A percentile compares a stretch with the other conserved stretches of the same genome.
Conservation (phyloP, 2,329 filamentous ascomycete species). For the Fusarium sp. region DNA sequence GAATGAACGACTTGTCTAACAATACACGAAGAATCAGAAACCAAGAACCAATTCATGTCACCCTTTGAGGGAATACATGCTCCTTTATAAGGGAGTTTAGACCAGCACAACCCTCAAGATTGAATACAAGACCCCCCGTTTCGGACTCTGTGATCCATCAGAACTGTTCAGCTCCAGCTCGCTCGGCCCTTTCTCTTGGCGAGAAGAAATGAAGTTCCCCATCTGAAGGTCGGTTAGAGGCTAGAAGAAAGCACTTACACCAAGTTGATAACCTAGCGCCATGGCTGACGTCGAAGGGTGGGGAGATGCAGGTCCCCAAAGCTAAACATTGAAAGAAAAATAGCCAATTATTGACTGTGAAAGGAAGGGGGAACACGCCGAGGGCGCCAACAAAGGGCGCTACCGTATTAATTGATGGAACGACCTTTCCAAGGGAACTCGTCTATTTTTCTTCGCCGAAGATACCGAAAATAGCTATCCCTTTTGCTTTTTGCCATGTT, state of each 20-base stretch:
- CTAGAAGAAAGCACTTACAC: conserved; percentile 21
- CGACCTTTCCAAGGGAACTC: conserved; percentile 4
- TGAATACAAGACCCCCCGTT: conserved; percentile 25
- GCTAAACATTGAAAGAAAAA: conserved; percentile 12
- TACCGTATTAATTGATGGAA: background rate
- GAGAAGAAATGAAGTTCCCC: conserved; percentile 22
- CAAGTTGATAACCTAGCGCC: conserved; percentile 5
- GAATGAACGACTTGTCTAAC: conserved; percentile 8
- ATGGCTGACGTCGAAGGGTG: conserved; percentile 12
- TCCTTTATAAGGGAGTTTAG: conserved; percentile 36
- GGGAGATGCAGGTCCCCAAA: conserved; percentile 26
- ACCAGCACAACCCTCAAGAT: conserved; percentile 29
- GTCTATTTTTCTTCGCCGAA: conserved; percentile 1
- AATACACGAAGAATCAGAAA: background rate
- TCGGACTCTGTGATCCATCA: background rate
- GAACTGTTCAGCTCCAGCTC: conserved; percentile 3
- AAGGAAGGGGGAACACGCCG: conserved; percentile 1
- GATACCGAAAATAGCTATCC: background rate
- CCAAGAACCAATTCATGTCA: conserved; percentile 1
- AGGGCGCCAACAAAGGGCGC: conserved; percentile 25
- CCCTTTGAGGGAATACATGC: conserved; percentile 15
- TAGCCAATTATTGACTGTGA: conserved; percentile 29
- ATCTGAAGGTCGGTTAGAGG: conserved; percentile 6
- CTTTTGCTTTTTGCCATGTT: background rate
- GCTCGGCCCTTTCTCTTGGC: conserved; percentile 14